Base-by-base conservation (phyloP, 495 filamentous ascomycete species). In the Thermothielavioides terrestris region DNA sequence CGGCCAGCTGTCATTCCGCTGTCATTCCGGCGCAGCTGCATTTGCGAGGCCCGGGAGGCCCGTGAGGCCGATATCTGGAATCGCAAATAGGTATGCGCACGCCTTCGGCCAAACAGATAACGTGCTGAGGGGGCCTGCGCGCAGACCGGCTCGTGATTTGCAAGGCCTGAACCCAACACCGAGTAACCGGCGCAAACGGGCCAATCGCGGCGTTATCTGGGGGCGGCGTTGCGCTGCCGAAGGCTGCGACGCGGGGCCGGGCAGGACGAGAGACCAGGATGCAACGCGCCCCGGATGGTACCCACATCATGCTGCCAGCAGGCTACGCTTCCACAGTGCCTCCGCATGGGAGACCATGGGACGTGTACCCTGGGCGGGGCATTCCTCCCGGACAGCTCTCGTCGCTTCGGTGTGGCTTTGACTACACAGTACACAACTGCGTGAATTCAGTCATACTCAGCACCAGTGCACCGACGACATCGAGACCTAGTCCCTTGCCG, bases 181-280 rank as follows among this genome's bases (percentile, higher is more conserved):
- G 36, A 30, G 48, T 22, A 30, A n/a, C 47, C 21, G 8, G 38
- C 14, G 11, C 28, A 22, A 48, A 9, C 9, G 17, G 34, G 15
- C 41, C 41, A 45, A 45, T 52, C 25, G 34, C 17, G 11, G 41
- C 8, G 18, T 30, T 14, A 22, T 36, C 23, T 38, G n/a, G 21
- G 9, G n/a, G 14, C 9, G 27, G 20, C 47, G 26, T 43, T 32
- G 27, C 25, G 25, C 27, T 28, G 22, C 48, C 30, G 18, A 37
- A 31, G 17, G 31, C 49, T 43, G 31, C 49, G 34, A 51, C 49
- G 23, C 40, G 49, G 40, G n/a, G n/a, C n/a, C n/a, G n/a, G n/a
- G n/a, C n/a, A n/a, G n/a, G 30, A 38, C 11, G 31, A 31, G 17
- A 28, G 23, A 40, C 28, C 2, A 51, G 28, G 31, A 2, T 43